These are phyloP conservation scores for Panicum hallii DNA, from an alignment of 202 grass and related monocot genomes.

Conservation along the genomic window DNA sequence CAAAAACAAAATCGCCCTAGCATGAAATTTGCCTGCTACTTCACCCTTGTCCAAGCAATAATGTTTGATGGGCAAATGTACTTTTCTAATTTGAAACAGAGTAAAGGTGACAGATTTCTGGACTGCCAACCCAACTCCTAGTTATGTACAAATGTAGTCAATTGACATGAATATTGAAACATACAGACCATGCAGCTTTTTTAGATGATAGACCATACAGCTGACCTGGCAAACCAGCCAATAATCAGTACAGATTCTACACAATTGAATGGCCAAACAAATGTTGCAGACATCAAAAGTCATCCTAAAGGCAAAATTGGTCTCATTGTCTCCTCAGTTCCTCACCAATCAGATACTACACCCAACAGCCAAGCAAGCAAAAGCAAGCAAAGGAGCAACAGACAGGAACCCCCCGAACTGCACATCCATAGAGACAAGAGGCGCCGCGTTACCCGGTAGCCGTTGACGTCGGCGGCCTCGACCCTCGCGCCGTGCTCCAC, in stretches of 20 bases:
- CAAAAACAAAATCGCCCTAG: neutral
- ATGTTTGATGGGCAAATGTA: neutral
- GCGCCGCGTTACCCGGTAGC: slow-evolving; percentile 76
- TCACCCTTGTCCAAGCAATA: neutral
- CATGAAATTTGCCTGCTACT: neutral
- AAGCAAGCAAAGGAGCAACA: neutral
- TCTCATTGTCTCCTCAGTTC: neutral
- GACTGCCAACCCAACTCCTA: neutral
- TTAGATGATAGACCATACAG: neutral
- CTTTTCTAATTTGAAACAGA: slow-evolving; percentile 4
- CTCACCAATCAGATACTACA: slow-evolving; percentile 19
- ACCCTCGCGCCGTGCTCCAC: slow-evolving; percentile 72
- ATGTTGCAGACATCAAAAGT: neutral
- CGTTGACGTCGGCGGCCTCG: slow-evolving; percentile 72
- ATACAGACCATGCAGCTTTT: neutral
- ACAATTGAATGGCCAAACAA: neutral
- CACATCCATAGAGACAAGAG: neutral
- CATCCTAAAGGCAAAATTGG: no score
- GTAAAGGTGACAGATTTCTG: neutral
- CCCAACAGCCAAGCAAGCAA: slow-evolving; percentile 6
- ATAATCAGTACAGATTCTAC: neutral
- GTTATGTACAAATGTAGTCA: neutral
- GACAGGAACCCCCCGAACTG: neutral
- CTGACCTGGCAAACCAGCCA: neutral
- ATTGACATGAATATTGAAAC: slow-evolving; percentile 13